These are phyloP conservation scores for Melampsora larici-populina DNA, from an alignment of 1,284 basidiomycete genomes.

Conservation along the genomic window DNA sequence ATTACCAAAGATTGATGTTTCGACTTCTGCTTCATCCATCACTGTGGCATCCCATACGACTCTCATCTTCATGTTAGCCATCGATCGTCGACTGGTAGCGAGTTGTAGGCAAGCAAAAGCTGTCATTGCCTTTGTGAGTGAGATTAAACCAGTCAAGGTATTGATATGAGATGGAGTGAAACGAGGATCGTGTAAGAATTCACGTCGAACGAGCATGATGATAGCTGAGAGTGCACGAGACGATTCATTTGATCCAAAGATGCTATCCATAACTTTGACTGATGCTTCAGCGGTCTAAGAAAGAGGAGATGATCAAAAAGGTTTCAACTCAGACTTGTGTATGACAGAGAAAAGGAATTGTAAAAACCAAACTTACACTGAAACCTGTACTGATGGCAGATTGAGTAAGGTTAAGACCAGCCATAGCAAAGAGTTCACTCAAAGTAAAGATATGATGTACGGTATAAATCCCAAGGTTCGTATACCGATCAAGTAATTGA, in stretches of 20 bases:
- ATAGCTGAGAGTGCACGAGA: constrained; percentile 57
- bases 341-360: not conserved
- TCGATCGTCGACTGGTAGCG: constrained; percentile 56
- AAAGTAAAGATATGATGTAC: constrained; percentile 55
- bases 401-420: constrained; percentile 57
- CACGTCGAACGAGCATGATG: constrained; percentile 57
- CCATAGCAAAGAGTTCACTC: constrained; percentile 59
- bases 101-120: constrained; percentile 59
- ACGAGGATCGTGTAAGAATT: constrained; percentile 54
- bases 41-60: constrained; percentile 47
- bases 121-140: constrained; percentile 58
- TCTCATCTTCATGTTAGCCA: constrained; percentile 53
- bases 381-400: constrained; percentile 53
- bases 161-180: constrained; percentile 53
- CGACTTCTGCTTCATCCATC: not conserved
- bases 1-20: no score
- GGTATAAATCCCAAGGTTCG: constrained; percentile 59
- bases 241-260: constrained; percentile 60
- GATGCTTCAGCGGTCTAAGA: constrained; percentile 56
- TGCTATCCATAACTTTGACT: constrained; percentile 58
- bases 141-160: constrained; percentile 52
- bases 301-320: not conserved
- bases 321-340: not conserved
- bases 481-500: constrained; percentile 57
- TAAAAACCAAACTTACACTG: constrained; percentile 39